Percentiles rank a stretch among this genome's conserved stretches.
Conservation (phyloP, 2,329 filamentous ascomycete genomes). For the Penicillium sp. region DNA sequence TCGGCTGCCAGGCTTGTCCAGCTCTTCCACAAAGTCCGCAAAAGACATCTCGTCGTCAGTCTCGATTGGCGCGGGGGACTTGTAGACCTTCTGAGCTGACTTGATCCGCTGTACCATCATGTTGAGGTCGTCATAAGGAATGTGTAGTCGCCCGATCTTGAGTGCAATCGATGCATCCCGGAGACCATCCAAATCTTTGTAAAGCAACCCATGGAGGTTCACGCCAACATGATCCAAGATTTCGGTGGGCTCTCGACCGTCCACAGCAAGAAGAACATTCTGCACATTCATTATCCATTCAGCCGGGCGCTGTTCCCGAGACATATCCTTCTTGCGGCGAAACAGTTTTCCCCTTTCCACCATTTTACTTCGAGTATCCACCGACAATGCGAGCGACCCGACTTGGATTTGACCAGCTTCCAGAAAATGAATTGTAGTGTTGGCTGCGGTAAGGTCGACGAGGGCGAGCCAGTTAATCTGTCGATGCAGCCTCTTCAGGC, state of each 20-base stretch:
- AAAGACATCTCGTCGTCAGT: slow-evolving; percentile 67
- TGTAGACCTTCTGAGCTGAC: slow-evolving; percentile 42
- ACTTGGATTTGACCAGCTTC: slow-evolving; percentile 86
- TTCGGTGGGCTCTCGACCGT: slow-evolving; percentile 83
- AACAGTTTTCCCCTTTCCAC: slow-evolving; percentile 90
- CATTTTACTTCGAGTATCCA: slow-evolving; percentile 90
- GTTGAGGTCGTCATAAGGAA: slow-evolving; percentile 86
- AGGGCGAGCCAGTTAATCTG: slow-evolving; percentile 87
- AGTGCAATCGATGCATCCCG: slow-evolving; percentile 88
- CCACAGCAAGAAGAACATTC: slow-evolving; percentile 86
- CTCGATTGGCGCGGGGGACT: slow-evolving; percentile 48
- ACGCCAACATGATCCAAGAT: slow-evolving; percentile 85
- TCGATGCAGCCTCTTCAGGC: slow-evolving; percentile 82
- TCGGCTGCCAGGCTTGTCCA: slow-evolving; percentile 70
- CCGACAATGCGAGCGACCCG: slow-evolving; percentile 80
- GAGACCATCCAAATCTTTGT: slow-evolving; percentile 82
- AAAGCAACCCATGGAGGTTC: slow-evolving; percentile 89
- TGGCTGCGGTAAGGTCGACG: slow-evolving; percentile 85
- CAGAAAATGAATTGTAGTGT: slow-evolving; percentile 75
- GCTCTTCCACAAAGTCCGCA: slow-evolving; percentile 74
- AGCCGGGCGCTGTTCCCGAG: slow-evolving; percentile 72
- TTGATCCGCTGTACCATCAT: slow-evolving; percentile 47
- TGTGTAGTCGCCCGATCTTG: slow-evolving; percentile 86
- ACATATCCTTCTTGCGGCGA: slow-evolving; percentile 73
- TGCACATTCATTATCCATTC: slow-evolving; percentile 92